A percentile compares a stretch with the other conserved stretches of the same genome.
Evolutionary conservation across 768 basidiomycete species (phyloP).

Genomic region (Agaricus sinodeliciosus): DNA sequence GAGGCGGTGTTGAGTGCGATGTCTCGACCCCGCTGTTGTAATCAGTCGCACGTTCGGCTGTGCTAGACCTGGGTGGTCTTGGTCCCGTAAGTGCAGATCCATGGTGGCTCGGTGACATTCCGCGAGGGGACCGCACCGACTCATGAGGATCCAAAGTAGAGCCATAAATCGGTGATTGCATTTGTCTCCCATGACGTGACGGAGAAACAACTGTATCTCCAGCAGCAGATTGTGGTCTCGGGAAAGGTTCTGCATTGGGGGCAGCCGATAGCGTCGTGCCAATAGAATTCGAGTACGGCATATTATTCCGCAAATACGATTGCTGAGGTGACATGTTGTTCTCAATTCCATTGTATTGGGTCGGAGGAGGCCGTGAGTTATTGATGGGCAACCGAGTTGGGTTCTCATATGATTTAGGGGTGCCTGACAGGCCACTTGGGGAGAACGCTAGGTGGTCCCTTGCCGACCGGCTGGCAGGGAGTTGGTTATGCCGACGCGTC

Average conservation of each 20-base stretch:
- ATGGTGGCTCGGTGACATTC: slow-evolving; percentile 29
- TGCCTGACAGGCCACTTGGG: slow-evolving; percentile 21
- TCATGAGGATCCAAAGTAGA: slow-evolving; percentile 29
- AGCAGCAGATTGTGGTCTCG: slow-evolving; percentile 59
- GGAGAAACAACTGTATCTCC: slow-evolving; percentile 37
- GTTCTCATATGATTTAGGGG: slow-evolving; percentile 36
- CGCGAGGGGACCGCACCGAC: slow-evolving; percentile 31
- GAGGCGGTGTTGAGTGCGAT: slow-evolving; percentile 44
- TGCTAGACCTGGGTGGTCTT: slow-evolving; percentile 23
- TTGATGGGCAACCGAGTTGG: slow-evolving; percentile 22
- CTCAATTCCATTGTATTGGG: slow-evolving; percentile 9
- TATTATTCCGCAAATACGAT: slow-evolving; percentile 11
- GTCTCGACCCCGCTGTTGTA: slow-evolving; percentile 36
- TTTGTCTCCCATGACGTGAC: slow-evolving; percentile 26
- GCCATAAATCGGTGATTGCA: slow-evolving; percentile 33
- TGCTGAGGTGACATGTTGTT: slow-evolving; percentile 9
- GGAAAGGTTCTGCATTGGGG: slow-evolving; percentile 41
- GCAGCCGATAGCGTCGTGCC: neutral
- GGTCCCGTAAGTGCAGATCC: slow-evolving; percentile 22
- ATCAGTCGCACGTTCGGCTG: slow-evolving; percentile 27
- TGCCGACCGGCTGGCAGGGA: slow-evolving; percentile 2
- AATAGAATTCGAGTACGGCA: slow-evolving; percentile 10
- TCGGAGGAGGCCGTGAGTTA: slow-evolving; percentile 7
- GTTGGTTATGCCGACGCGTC: slow-evolving; percentile 1
- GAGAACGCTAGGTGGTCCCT: slow-evolving; percentile 13